Percentiles rank a stretch among this genome's conserved stretches.
Conservation (phyloP, 1,139 yeast species). For the Kodamaea plutei region DNA sequence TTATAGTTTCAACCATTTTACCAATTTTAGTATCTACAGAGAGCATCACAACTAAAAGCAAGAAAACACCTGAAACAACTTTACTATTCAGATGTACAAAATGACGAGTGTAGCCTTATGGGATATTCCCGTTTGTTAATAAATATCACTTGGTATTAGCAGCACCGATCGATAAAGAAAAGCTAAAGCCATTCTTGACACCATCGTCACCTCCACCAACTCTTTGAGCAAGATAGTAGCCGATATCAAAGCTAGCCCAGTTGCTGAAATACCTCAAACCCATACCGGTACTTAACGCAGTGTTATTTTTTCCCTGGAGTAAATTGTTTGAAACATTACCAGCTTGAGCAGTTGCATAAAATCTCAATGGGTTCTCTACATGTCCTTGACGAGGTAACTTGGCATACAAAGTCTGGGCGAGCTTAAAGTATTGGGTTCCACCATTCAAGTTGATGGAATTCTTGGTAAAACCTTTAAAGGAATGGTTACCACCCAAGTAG, state of each 20-base stretch:
- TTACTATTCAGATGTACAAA: no score
- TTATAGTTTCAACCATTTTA: no score
- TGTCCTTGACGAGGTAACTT: conserved; percentile 29
- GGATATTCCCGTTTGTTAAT: no score
- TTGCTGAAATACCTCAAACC: conserved; percentile 42
- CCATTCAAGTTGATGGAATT: conserved; percentile 39
- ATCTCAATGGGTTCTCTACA: conserved; percentile 38
- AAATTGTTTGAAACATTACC: conserved; percentile 34
- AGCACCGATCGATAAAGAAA: conserved; percentile 45
- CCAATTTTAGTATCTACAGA: no score
- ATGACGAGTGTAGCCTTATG: no score
- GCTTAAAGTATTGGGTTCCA: conserved; percentile 37
- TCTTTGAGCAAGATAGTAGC: conserved; percentile 39
- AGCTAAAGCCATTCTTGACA: conserved; percentile 44
- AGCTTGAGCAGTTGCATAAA: conserved; percentile 34
- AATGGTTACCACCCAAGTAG: conserved; percentile 43
- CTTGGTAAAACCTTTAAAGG: conserved; percentile 37
- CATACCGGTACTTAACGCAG: conserved; percentile 37
- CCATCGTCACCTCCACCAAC: conserved; percentile 24
- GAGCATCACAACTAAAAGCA: no score
- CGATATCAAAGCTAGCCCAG: conserved; percentile 47
- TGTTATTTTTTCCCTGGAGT: conserved; percentile 16
- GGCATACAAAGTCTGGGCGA: conserved; percentile 32
- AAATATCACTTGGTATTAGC: no score
- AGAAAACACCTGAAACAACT: no score